Base-by-base conservation (phyloP, 805 yeast species). In the Saccharomycopsis fodiens region DNA sequence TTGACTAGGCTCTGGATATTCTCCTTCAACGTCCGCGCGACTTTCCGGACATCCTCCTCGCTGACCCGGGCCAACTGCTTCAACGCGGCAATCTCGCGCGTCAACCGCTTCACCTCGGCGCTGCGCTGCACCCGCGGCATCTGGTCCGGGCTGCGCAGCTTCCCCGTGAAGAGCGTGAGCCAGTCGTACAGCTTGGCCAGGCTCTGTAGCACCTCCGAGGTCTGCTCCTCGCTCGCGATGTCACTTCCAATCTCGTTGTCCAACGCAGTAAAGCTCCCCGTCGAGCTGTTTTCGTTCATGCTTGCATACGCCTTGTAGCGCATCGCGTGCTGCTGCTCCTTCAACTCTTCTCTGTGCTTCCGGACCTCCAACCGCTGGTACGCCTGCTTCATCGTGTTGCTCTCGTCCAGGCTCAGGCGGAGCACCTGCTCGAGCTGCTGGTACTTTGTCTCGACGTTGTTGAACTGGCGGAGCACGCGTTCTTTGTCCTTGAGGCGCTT, bases 41-140 rank as follows among this genome's bases (percentile, higher is more conserved):
- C 66, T 32, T 65, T 63, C 3, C 54, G 50, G 35, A 69, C 56
- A 51, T 70, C 74, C 38, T 56, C 59, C 5, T 59, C 49, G 1
- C 66, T 59, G 13, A 69, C 56, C 19, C 55, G 55, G 27, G 64
- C 62, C 47, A 73, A 68, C 31, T 68, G 71, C 15, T 64, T 61
- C 23, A 70, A 49, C 46, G 68, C 67, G 0, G 50, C 57, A 13
- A 68, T 48, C 50, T 70, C 74, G 34, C 55, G 59, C 30, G 58
- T 55, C 3, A 69, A 46, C 41, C 57, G 61, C 6, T 52, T 57
- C 36, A 67, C 60, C 43, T 69, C 73, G 30, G 54, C 55, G n/a
- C 57, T 57, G 29, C 73, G 54, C 50, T 69, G 70, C 1, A 52
- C 41, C 44, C 64, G 65, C 15, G 67, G 55, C 59, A 60, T 58